phyloP scores from a whole-genome alignment of 495 filamentous ascomycete species.

The Delitschia confertaspora region DNA sequence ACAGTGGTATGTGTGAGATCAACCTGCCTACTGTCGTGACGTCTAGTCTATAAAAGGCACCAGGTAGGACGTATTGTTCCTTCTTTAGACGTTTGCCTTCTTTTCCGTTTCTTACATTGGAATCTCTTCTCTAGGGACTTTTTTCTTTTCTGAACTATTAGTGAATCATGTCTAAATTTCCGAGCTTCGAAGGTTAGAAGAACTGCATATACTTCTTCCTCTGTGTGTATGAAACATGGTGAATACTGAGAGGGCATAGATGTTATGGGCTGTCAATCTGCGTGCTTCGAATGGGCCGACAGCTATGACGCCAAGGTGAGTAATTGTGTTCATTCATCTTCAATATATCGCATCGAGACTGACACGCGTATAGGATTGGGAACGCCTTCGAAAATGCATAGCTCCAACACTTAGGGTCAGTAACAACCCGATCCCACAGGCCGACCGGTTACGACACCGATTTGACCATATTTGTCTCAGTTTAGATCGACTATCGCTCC shows the following conservation, averaged over 20 bases:
- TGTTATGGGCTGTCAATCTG: conserved; percentile 33
- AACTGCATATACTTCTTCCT: no score
- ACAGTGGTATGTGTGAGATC: no score
- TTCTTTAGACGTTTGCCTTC: no score
- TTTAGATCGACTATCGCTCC: conserved; percentile 60
- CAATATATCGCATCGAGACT: conserved; percentile 5
- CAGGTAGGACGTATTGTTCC: no score
- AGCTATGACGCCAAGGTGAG: conserved; percentile 63
- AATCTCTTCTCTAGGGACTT: no score
- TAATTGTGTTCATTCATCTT: not conserved
- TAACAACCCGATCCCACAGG: conserved; percentile 1
- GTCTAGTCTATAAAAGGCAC: no score
- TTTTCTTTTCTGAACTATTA: no score
- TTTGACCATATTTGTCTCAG: not conserved
- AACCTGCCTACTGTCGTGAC: no score
- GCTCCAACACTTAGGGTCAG: conserved; percentile 57
- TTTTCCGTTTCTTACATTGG: no score
- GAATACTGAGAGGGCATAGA: conserved; percentile 22
- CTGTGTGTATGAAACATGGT: no score
- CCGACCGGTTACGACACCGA: not conserved
- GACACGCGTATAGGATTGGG: conserved; percentile 53
- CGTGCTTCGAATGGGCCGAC: conserved; percentile 65
- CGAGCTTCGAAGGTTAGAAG: no score
- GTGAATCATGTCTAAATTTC: no score
- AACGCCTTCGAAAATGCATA: conserved; percentile 58